Conservation (phyloP, 2,329 filamentous ascomycete genomes). For the Neospermospora avenae region DNA sequence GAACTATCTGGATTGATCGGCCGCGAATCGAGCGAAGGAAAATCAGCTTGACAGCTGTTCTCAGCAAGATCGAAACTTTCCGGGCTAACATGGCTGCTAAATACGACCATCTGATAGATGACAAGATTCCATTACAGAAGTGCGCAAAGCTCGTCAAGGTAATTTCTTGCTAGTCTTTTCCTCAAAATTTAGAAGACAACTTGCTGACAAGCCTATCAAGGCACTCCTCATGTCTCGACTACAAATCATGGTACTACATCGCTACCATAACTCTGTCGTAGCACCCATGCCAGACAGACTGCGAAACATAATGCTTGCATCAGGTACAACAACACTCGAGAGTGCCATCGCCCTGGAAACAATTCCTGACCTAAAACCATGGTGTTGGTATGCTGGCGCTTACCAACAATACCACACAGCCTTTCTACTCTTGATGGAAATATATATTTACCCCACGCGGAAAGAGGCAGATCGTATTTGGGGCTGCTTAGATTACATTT, state of each 20-base stretch:
- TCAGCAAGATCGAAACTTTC: slow-evolving; percentile 68
- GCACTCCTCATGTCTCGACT: slow-evolving; percentile 60
- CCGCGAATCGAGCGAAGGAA: slow-evolving; percentile 60
- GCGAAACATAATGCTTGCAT: slow-evolving; percentile 60
- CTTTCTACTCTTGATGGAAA: slow-evolving; percentile 64
- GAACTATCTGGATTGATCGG: slow-evolving; percentile 67
- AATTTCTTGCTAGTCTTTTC: neutral
- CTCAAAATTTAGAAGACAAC: neutral
- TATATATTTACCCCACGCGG: slow-evolving; percentile 46
- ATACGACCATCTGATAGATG: slow-evolving; percentile 62
- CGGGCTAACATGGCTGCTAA: slow-evolving; percentile 60
- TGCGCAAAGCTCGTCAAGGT: slow-evolving; percentile 60
- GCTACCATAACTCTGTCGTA: slow-evolving; percentile 50
- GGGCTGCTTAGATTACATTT: slow-evolving; percentile 57
- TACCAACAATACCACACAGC: slow-evolving; percentile 71
- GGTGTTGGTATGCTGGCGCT: slow-evolving; percentile 70
- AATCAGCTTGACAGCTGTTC: slow-evolving; percentile 58
- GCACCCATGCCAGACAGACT: slow-evolving; percentile 57
- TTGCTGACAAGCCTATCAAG: neutral
- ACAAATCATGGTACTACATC: slow-evolving; percentile 65
- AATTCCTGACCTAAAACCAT: slow-evolving; percentile 49
- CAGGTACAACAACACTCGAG: slow-evolving; percentile 53
- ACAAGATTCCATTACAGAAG: slow-evolving; percentile 56
- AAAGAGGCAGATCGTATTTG: slow-evolving; percentile 55
- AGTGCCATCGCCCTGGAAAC: slow-evolving; percentile 53